Evolutionary conservation across 1,139 yeast species (phyloP).

Genomic region (Saccharomyces hybrid): DNA sequence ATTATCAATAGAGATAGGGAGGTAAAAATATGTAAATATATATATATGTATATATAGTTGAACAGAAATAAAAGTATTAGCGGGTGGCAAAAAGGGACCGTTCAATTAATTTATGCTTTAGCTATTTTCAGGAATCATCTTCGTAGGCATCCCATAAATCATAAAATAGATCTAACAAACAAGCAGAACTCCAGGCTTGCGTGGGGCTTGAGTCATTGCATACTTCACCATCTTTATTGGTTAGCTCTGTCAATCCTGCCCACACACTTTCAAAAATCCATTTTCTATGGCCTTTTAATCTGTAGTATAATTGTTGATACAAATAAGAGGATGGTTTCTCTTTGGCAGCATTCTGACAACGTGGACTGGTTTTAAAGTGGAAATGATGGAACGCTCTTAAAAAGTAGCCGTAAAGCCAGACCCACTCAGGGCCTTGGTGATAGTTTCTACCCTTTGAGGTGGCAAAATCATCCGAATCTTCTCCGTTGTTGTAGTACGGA

Average conservation of each 20-base stretch:
- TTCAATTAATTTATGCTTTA: not conserved
- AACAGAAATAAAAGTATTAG: not conserved
- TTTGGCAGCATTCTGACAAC: constrained; percentile 22
- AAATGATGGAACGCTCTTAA: constrained; percentile 63
- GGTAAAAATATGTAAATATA: not conserved
- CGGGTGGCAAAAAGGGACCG: not conserved
- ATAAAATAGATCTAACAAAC: constrained; percentile 69
- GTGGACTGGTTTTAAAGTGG: constrained; percentile 36
- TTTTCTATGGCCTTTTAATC: constrained; percentile 55
- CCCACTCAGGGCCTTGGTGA: constrained; percentile 99
- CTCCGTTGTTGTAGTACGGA: constrained; percentile 77
- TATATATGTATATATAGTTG: not conserved
- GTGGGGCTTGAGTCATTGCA: constrained; percentile 89
- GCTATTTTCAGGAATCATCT: constrained; percentile 5
- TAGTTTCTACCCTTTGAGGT: constrained; percentile 93
- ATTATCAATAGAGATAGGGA: not conserved
- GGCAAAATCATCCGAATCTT: constrained; percentile 78
- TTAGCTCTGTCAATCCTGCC: constrained; percentile 91
- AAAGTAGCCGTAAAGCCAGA: constrained; percentile 85
- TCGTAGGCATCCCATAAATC: constrained; percentile 41
- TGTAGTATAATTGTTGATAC: constrained; percentile 41
- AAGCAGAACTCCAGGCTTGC: constrained; percentile 93
- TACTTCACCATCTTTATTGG: constrained; percentile 75
- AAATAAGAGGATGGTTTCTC: constrained; percentile 36
- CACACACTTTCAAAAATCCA: constrained; percentile 74